Conservation (phyloP, 768 basidiomycete species). For the Phanerodontia chrysosporium region DNA sequence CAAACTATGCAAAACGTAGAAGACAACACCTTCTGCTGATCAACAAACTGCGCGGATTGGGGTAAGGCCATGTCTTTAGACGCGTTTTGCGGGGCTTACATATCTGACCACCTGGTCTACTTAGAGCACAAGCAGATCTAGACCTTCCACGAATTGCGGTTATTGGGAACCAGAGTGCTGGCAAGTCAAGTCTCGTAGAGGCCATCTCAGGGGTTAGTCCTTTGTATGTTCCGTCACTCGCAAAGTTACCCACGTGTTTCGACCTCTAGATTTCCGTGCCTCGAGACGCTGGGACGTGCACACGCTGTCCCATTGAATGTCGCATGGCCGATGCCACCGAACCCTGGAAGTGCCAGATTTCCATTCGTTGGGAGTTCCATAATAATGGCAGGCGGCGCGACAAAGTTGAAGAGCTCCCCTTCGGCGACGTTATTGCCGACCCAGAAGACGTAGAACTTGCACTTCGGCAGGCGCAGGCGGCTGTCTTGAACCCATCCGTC, state of each 20-base stretch:
- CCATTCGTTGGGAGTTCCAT: slow-evolving; percentile 40
- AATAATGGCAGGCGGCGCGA: slow-evolving; percentile 20
- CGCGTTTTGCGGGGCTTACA: neutral
- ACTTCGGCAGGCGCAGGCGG: slow-evolving; percentile 58
- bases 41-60: slow-evolving; percentile 17
- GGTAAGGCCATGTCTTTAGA: slow-evolving; percentile 18
- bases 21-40: slow-evolving; percentile 15
- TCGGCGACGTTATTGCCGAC: slow-evolving; percentile 40
- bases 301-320: slow-evolving; percentile 36
- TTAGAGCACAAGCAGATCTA: slow-evolving; percentile 39
- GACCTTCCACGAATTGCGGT: slow-evolving; percentile 48
- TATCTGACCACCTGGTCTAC: slow-evolving; percentile 1
- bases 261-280: slow-evolving; percentile 14
- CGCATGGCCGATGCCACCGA: slow-evolving; percentile 21
- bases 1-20: slow-evolving; percentile 11
- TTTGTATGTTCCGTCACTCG: neutral
- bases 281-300: slow-evolving; percentile 39
- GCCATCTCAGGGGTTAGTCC: slow-evolving; percentile 40
- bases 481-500: slow-evolving; percentile 46
- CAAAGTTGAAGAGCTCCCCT: slow-evolving; percentile 28
- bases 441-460: slow-evolving; percentile 44
- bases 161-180: slow-evolving; percentile 51
- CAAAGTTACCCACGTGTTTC: neutral
- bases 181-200: slow-evolving; percentile 45
- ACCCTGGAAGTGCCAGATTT: slow-evolving; percentile 31